Evolutionary conservation across 805 yeast species (phyloP), one percentile per base, ranked within the genome.

Genomic region (Saccharomycopsis javanensis): DNA sequence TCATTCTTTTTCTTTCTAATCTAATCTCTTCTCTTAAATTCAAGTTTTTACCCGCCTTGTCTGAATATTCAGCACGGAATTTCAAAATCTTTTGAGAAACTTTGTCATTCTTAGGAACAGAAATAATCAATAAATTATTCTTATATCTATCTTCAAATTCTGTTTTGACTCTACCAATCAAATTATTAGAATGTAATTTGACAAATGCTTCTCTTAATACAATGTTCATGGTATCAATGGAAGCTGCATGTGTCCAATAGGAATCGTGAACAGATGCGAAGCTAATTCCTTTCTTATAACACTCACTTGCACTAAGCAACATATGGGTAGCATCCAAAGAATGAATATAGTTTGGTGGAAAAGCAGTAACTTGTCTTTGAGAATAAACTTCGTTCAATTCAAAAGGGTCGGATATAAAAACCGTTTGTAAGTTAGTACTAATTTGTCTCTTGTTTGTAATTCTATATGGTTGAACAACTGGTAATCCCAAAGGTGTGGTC

Each of bases 251-350:
- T 0, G 98, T 90, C 99, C 99, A 92, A 69, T 88, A 92, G 0
- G 98, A 92, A 69, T 92, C 99, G 70, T 92, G 99, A 25, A 92
- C 99, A 0, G 98, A 83, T 0, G 98, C 97, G 76, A 94, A 92
- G 11, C 82, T 75, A 53, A 94, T 70, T 0, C 80, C 81, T 1
- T 68, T 67, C 46, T 82, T 77, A 4, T 85, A 81, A 69, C 97
- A 89, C 25, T 82, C 82, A 54, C 81, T 75, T 0, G 97, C 96
- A 7, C 96, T 86, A 75, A 91, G 72, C 54, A 94, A 75, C 99
- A 92, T 94, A 69, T 92, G 99, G 0, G 97, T 85, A 1, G 98
- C 98, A 76, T 92, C 99, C 58, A 92, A 75, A 0, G 98, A 92
- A 68, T 92, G 99, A 55, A 92, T 86, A 69, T 79, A 92, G 69